A percentile compares a stretch with the other conserved stretches of the same genome.
phyloP scores from a whole-genome alignment of 345 rosid genomes.

The Brassica incana region DNA sequence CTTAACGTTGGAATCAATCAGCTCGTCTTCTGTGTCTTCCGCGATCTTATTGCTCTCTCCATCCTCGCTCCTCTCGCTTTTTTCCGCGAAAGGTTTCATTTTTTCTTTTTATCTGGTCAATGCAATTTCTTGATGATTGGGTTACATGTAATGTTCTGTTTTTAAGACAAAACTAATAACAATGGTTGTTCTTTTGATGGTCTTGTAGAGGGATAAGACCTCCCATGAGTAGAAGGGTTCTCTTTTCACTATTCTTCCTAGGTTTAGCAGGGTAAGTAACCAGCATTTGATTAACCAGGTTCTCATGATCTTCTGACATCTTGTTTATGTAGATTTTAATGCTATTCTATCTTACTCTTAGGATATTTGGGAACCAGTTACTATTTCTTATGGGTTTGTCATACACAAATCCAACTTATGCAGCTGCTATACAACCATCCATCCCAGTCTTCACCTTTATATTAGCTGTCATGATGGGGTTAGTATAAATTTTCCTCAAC shows the following conservation, averaged over 20 bases:
- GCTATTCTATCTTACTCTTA: constrained; percentile 40
- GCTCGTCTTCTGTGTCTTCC: constrained; percentile 89
- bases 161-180: background rate
- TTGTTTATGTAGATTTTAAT: constrained; percentile 10
- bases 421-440: constrained; percentile 93
- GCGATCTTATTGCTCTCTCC: constrained; percentile 90
- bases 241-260: constrained; percentile 76
- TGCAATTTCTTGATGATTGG: background rate
- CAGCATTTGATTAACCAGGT: background rate
- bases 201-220: constrained; percentile 70
- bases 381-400: constrained; percentile 89
- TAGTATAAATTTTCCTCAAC: constrained; percentile 20
- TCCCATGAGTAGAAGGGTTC: constrained; percentile 60
- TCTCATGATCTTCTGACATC: background rate
- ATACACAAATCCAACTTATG: constrained; percentile 94
- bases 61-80: constrained; percentile 90
- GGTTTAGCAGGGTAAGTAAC: constrained; percentile 81
- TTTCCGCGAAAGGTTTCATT: constrained; percentile 70
- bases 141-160: background rate
- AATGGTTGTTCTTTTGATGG: constrained; percentile 14
- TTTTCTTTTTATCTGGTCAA: background rate
- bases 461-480: constrained; percentile 91
- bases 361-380: constrained; percentile 96
- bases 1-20: constrained; percentile 92
- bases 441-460: constrained; percentile 94